Percentiles rank a stretch among this genome's conserved stretches.
These are phyloP conservation scores for Aspergillus coremiiformis DNA, from an alignment of 495 filamentous ascomycete species.

Conservation along the genomic window DNA sequence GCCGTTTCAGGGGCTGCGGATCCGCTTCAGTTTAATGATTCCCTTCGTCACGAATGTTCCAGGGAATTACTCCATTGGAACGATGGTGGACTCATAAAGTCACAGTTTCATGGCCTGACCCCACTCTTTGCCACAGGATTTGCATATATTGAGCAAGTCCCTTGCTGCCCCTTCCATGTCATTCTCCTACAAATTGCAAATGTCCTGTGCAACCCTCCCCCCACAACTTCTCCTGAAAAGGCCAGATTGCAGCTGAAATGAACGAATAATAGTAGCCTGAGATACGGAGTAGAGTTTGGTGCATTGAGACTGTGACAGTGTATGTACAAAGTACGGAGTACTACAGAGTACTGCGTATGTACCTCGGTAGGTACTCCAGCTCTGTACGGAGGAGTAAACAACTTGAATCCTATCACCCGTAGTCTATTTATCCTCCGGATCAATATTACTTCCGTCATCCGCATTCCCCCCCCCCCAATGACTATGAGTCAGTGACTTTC, in stretches of 20 bases:
- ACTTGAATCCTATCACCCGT: no score
- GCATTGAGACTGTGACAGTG: no score
- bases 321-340: no score
- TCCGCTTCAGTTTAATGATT: slow-evolving; percentile 6
- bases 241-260: neutral
- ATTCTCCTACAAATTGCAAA: no score
- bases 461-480: no score
- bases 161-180: neutral
- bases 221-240: neutral
- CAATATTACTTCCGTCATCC: slow-evolving; percentile 13
- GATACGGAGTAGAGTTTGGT: no score
- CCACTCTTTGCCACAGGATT: neutral
- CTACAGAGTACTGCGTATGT: no score
- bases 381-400: no score
- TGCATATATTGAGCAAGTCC: neutral
- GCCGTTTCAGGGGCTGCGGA: neutral
- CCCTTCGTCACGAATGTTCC: neutral
- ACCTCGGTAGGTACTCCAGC: no score
- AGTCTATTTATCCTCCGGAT: slow-evolving; percentile 7
- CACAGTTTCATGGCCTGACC: neutral
- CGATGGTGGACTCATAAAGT: neutral
- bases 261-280: neutral
- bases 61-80: neutral
- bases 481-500: slow-evolving; percentile 15
- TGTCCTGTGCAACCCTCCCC: neutral